These are phyloP conservation scores for Cercophora sp. DNA, from an alignment of 495 filamentous ascomycete genomes.

Conservation along the genomic window DNA sequence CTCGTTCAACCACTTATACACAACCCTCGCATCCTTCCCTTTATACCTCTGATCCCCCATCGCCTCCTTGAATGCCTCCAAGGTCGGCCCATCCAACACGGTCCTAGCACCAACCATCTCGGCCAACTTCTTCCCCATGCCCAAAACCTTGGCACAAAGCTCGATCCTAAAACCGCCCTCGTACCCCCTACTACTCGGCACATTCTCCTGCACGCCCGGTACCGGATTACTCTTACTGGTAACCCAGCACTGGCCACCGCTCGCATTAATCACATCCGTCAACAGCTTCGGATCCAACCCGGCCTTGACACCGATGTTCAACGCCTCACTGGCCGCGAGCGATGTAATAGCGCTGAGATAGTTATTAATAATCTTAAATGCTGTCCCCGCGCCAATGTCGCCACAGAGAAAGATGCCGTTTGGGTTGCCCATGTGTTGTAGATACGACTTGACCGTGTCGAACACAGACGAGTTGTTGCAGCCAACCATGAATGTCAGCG, in stretches of 20 bases:
- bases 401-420: slow-evolving; percentile 33
- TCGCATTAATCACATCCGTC: slow-evolving; percentile 34
- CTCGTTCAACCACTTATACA: slow-evolving; percentile 31
- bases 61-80: slow-evolving; percentile 23
- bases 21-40: slow-evolving; percentile 30
- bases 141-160: slow-evolving; percentile 30
- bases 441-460: slow-evolving; percentile 15
- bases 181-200: slow-evolving; percentile 37
- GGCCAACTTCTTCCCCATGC: slow-evolving; percentile 25
- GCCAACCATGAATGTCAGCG: slow-evolving; percentile 46
- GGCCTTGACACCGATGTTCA: slow-evolving; percentile 37
- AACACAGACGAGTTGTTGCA: slow-evolving; percentile 10
- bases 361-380: slow-evolving; percentile 42
- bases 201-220: slow-evolving; percentile 32
- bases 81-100: slow-evolving; percentile 23
- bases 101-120: slow-evolving; percentile 26
- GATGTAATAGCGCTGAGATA: slow-evolving; percentile 38
- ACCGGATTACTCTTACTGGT: slow-evolving; percentile 37
- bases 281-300: slow-evolving; percentile 36
- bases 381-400: slow-evolving; percentile 32
- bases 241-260: slow-evolving; percentile 37
- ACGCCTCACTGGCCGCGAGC: slow-evolving; percentile 38
- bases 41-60: slow-evolving; percentile 26
- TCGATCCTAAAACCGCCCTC: slow-evolving; percentile 39
- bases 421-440: slow-evolving; percentile 27